Evolutionary conservation across 805 yeast species (phyloP).

Genomic region (Pichia cephalocereana): DNA sequence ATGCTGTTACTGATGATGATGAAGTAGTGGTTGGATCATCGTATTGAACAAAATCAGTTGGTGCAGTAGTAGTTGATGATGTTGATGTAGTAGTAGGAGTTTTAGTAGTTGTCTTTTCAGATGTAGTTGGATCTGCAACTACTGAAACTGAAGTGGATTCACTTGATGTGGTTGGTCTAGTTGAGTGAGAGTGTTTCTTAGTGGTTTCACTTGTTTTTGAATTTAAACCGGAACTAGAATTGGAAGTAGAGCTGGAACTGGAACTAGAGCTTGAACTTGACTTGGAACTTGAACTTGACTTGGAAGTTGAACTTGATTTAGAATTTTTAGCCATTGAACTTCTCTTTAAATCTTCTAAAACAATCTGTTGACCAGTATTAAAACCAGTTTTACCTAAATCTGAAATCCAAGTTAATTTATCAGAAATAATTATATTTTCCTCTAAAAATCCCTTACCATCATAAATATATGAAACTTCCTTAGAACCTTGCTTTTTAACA

Average conservation of each 20-base stretch:
- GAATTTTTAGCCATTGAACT: not conserved
- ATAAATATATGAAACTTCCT: conserved; percentile 38
- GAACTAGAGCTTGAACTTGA: conserved; percentile 1
- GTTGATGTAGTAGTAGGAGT: not conserved
- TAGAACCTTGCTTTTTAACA: conserved; percentile 35
- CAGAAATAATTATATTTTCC: conserved; percentile 49
- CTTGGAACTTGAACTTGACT: not conserved
- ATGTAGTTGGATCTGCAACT: not conserved
- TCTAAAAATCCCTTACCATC: conserved; percentile 40
- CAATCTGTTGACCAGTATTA: conserved; percentile 39
- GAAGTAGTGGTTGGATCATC: not conserved
- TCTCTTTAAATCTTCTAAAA: conserved; percentile 4
- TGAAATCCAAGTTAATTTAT: conserved; percentile 52
- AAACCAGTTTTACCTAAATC: conserved; percentile 58
- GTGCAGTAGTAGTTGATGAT: not conserved
- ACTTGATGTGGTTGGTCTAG: too few species aligned
- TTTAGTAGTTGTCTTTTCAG: not conserved
- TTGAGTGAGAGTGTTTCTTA: too few species aligned
- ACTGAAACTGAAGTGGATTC: not conserved
- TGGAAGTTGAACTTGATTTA: not conserved
- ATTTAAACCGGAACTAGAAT: not conserved
- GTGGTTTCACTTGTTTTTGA: not conserved
- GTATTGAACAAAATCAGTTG: conserved; percentile 2
- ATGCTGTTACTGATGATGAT: too few species aligned
- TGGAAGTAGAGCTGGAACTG: not conserved